Percentiles rank a stretch among this genome's conserved stretches.
Conservation (phyloP, 768 basidiomycete genomes). For the Amanita exitialis region DNA sequence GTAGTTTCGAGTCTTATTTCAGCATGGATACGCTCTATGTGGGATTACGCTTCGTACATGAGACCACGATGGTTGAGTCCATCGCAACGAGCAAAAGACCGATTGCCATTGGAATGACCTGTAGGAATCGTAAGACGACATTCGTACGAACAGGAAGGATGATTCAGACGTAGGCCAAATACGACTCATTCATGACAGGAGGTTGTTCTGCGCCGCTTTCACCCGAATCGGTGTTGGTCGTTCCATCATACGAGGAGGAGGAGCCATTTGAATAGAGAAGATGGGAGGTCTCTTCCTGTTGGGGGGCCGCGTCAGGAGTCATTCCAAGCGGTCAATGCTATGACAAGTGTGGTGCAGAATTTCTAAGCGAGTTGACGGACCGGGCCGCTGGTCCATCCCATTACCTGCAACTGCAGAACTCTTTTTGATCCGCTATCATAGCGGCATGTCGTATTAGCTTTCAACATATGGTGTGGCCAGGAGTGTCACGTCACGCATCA, state of each 20-base stretch:
- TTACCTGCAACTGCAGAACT: no score
- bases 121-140: background rate
- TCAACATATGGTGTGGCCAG: no score
- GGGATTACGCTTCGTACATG: slow-evolving; percentile 19
- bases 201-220: background rate
- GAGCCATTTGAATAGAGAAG: no score
- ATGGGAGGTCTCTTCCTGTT: no score
- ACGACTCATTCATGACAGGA: background rate
- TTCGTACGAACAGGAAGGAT: background rate
- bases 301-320: no score
- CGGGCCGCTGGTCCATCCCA: no score
- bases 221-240: background rate
- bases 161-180: background rate
- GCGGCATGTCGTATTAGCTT: no score
- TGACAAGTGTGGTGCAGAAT: no score
- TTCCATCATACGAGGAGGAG: background rate
- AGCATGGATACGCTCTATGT: background rate
- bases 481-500: no score
- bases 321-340: no score
- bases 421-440: no score
- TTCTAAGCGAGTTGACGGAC: no score
- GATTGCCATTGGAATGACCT: slow-evolving; percentile 39
- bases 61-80: slow-evolving; percentile 42
- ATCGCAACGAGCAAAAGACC: slow-evolving; percentile 38
- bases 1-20: background rate